A percentile compares a stretch with the other conserved stretches of the same genome.
Evolutionary conservation across 1,284 basidiomycete species (phyloP).

Genomic region (Waitea zeae): DNA sequence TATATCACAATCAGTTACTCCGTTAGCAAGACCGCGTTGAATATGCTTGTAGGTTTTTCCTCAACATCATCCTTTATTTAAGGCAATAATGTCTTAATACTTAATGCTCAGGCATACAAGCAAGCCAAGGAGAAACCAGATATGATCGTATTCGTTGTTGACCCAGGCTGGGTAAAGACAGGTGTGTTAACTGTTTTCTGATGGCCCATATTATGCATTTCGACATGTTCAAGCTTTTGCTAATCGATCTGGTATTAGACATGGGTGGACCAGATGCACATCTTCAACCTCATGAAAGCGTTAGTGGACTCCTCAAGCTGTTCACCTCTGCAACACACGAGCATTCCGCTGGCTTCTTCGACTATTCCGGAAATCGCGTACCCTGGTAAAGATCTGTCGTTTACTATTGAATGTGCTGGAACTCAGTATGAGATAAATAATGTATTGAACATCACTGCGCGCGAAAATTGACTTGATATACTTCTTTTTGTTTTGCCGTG

Average conservation of each 20-base stretch:
- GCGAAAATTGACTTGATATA: too few species aligned
- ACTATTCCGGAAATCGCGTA: slow-evolving; percentile 11
- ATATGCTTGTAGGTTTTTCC: slow-evolving; percentile 6
- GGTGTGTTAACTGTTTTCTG: slow-evolving; percentile 2
- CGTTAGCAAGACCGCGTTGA: slow-evolving; percentile 6
- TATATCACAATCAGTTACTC: too few species aligned
- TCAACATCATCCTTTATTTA: slow-evolving; percentile 2
- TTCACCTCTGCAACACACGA: slow-evolving; percentile 9
- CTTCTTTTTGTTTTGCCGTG: too few species aligned
- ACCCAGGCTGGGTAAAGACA: slow-evolving; percentile 12
- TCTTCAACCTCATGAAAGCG: slow-evolving; percentile 14
- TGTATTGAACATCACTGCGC: too few species aligned
- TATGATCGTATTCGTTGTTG: slow-evolving; percentile 9
- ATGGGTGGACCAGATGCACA: slow-evolving; percentile 16
- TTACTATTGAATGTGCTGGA: too few species aligned
- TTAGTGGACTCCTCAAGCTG: slow-evolving; percentile 11
- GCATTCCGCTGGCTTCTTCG: slow-evolving; percentile 16
- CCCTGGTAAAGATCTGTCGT: too few species aligned
- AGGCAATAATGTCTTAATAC: neutral
- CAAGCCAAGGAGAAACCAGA: slow-evolving; percentile 9
- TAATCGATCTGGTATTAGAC: too few species aligned
- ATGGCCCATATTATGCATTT: neutral
- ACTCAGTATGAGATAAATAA: too few species aligned
- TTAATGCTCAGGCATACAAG: slow-evolving; percentile 8
- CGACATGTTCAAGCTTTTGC: neutral